Percentiles rank a stretch among this genome's conserved stretches.
phyloP scores from a whole-genome alignment of 768 basidiomycete species.

The Cantharellus cinnabarinus region DNA sequence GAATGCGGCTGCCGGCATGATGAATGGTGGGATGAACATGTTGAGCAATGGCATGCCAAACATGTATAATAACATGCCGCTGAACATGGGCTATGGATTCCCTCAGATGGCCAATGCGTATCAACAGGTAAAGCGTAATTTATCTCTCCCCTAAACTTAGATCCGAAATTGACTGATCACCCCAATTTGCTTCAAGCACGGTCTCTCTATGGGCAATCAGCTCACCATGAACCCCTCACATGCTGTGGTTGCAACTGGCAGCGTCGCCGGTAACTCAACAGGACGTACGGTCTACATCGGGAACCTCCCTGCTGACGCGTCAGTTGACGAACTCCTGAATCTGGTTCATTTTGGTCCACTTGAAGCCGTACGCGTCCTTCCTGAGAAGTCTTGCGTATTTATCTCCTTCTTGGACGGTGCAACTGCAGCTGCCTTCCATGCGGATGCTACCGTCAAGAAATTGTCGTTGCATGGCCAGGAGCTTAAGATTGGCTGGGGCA shows the following conservation, averaged over 20 bases:
- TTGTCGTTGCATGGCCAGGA: conserved; percentile 84
- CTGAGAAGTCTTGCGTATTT: conserved; percentile 95
- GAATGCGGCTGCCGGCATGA: conserved; percentile 27
- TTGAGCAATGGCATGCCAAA: conserved; percentile 5
- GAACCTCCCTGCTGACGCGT: conserved; percentile 84
- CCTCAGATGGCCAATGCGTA: conserved; percentile 3
- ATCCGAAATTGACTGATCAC: conserved; percentile 16
- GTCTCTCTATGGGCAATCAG: conserved; percentile 21
- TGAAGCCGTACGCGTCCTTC: conserved; percentile 82
- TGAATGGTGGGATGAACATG: conserved; percentile 7
- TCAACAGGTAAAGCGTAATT: background rate
- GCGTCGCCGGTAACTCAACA: conserved; percentile 33
- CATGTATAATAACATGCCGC: conserved; percentile 30
- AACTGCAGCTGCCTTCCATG: conserved; percentile 91
- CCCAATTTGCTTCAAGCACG: background rate
- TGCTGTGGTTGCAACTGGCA: conserved; percentile 35
- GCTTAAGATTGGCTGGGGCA: conserved; percentile 98
- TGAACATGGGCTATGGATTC: conserved; percentile 12
- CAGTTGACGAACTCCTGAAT: conserved; percentile 93
- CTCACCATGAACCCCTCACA: conserved; percentile 64
- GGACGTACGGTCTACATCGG: conserved; percentile 95
- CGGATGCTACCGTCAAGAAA: conserved; percentile 91
- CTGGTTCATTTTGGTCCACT: conserved; percentile 96
- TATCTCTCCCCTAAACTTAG: conserved; percentile 26
- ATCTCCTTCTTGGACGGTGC: conserved; percentile 88